Conservation (phyloP, 1,284 basidiomycete species). For the Cryptococcus hybrid region DNA sequence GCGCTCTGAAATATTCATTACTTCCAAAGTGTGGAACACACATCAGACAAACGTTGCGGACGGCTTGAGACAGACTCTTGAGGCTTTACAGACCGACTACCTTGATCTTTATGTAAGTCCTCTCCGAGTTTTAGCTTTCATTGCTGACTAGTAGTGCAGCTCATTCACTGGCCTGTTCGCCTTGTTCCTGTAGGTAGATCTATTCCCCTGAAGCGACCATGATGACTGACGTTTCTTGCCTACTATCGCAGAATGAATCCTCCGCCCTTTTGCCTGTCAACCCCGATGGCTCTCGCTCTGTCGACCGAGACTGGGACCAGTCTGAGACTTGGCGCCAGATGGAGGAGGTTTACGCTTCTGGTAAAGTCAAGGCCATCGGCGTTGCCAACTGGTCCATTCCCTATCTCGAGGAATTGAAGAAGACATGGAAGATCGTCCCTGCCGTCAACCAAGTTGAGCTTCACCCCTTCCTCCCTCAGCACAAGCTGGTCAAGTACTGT, state of each 20-base stretch:
- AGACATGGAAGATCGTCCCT: constrained; percentile 62
- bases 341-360: constrained; percentile 57
- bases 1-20: too few relatives aligned
- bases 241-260: constrained; percentile 29
- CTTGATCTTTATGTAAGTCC: too few relatives aligned
- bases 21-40: too few relatives aligned
- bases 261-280: constrained; percentile 39
- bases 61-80: too few relatives aligned
- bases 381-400: constrained; percentile 31
- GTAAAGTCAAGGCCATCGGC: constrained; percentile 57
- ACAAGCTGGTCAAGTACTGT: constrained; percentile 66
- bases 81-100: too few relatives aligned
- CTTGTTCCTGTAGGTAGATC: constrained; percentile 3
- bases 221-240: neutral
- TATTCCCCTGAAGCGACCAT: neutral
- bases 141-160: constrained; percentile 10
- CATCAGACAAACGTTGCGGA: too few relatives aligned
- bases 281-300: constrained; percentile 41
- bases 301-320: constrained; percentile 52
- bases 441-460: constrained; percentile 70
- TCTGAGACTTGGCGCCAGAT: constrained; percentile 61
- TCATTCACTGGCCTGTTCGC: constrained; percentile 55
- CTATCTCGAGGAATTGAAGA: constrained; percentile 54
- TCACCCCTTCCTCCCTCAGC: constrained; percentile 69
- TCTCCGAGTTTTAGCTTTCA: too few relatives aligned